Conservation (phyloP, 352 stramenopile species). For the Globisporangium camurandrum region DNA sequence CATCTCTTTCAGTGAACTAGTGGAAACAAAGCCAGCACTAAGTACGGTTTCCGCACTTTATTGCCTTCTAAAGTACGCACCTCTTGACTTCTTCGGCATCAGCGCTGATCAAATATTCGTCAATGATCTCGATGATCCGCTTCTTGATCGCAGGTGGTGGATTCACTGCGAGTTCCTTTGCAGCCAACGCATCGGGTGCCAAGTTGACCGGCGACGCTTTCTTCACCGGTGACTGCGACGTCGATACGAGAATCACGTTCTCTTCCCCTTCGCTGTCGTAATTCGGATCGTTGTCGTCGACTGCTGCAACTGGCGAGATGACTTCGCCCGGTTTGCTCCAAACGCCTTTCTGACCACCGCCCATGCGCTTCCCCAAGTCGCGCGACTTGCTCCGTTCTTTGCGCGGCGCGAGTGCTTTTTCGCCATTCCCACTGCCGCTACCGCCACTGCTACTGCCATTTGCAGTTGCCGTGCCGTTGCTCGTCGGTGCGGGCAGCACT, state of each 20-base stretch:
- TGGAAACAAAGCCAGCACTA: neutral
- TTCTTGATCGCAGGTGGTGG: slow-evolving; percentile 84
- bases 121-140: slow-evolving; percentile 83
- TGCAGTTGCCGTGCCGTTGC: slow-evolving; percentile 6
- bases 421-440: slow-evolving; percentile 21
- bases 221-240: slow-evolving; percentile 29
- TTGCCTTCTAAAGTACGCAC: slow-evolving; percentile 11
- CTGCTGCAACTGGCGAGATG: slow-evolving; percentile 36
- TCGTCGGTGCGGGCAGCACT: neutral
- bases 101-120: slow-evolving; percentile 84
- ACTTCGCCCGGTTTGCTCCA: slow-evolving; percentile 78
- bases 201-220: slow-evolving; percentile 38
- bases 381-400: slow-evolving; percentile 84
- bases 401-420: slow-evolving; percentile 48
- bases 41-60: neutral
- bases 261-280: slow-evolving; percentile 90
- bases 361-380: slow-evolving; percentile 82
- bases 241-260: slow-evolving; percentile 83
- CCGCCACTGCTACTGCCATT: slow-evolving; percentile 13
- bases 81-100: slow-evolving; percentile 88
- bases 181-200: slow-evolving; percentile 53
- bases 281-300: slow-evolving; percentile 90
- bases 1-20: slow-evolving; percentile 59
- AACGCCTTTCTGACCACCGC: slow-evolving; percentile 78
- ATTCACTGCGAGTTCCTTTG: slow-evolving; percentile 74